These are phyloP conservation scores for Aspergillus piperis DNA, from an alignment of 2,329 filamentous ascomycete species.

Conservation along the genomic window DNA sequence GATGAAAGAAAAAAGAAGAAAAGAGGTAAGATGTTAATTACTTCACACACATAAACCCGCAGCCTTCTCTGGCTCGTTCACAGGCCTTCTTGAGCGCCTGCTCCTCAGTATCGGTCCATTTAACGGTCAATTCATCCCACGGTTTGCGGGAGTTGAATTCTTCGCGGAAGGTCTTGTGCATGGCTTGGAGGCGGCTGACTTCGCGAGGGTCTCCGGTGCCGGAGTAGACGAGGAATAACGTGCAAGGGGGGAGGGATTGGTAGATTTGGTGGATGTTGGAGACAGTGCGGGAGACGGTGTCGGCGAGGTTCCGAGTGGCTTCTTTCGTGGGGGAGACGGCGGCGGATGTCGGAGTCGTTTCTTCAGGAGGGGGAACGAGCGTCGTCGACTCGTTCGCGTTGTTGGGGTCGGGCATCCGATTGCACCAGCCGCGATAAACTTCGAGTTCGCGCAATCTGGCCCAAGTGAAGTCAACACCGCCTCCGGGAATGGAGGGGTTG, in stretches of 20 bases:
- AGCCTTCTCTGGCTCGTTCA: constrained; percentile 57
- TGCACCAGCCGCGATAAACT: constrained; percentile 62
- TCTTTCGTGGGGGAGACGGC: not conserved
- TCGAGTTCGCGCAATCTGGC: constrained; percentile 64
- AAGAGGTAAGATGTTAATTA: constrained; percentile 31
- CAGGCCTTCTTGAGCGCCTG: constrained; percentile 60
- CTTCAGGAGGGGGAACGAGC: constrained; percentile 28
- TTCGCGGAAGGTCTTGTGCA: constrained; percentile 58
- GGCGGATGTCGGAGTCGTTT: constrained; percentile 21
- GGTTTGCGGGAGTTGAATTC: constrained; percentile 61
- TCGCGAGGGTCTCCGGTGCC: constrained; percentile 65
- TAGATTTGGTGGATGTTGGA: constrained; percentile 55
- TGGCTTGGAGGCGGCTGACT: constrained; percentile 55
- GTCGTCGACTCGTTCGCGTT: constrained; percentile 43
- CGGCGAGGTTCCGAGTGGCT: constrained; percentile 36
- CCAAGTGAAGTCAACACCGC: constrained; percentile 64
- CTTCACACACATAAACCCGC: constrained; percentile 62
- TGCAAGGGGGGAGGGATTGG: constrained; percentile 58
- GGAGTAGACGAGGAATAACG: constrained; percentile 63
- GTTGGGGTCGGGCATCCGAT: constrained; percentile 49
- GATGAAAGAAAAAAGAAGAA: not conserved
- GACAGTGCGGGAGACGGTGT: constrained; percentile 53
- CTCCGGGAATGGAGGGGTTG: constrained; percentile 47
- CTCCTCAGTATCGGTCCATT: constrained; percentile 66
- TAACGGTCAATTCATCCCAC: constrained; percentile 63